Evolutionary conservation across 495 filamentous ascomycete species (phyloP).

Genomic region (Xylaria castorea): DNA sequence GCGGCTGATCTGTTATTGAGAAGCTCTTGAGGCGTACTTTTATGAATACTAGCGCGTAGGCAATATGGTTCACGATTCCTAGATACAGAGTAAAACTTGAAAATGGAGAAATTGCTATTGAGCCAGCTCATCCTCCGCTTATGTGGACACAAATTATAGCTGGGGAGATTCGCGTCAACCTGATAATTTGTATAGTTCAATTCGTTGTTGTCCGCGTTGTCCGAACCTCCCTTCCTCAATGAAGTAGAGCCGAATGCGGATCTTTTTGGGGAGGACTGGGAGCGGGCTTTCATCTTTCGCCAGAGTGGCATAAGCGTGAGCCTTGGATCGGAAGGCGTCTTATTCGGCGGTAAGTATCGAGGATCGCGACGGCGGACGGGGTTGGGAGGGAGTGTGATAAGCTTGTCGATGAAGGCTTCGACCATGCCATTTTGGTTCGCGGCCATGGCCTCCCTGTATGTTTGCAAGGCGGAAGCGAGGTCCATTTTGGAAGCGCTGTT

Average conservation of each 20-base stretch:
- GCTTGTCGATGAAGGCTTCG: too few species aligned
- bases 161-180: not conserved
- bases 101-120: conserved; percentile 5
- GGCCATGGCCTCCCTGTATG: too few species aligned
- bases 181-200: not conserved
- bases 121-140: not conserved
- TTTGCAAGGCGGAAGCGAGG: too few species aligned
- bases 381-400: too few species aligned
- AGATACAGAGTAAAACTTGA: not conserved
- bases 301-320: conserved; percentile 5
- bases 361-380: conserved; percentile 14
- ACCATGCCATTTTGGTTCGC: too few species aligned
- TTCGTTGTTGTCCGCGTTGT: conserved; percentile 5
- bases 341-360: conserved; percentile 18
- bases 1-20: not conserved
- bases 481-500: too few species aligned
- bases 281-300: conserved; percentile 6
- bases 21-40: conserved; percentile 4
- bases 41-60: not conserved
- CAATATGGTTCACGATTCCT: conserved; percentile 6
- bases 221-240: not conserved
- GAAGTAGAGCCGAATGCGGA: conserved; percentile 18
- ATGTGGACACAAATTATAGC: not conserved
- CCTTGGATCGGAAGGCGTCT: conserved; percentile 6
- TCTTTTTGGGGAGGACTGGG: conserved; percentile 9